Conservation (phyloP, 768 basidiomycete genomes). For the Coprinopsis cinerea region DNA sequence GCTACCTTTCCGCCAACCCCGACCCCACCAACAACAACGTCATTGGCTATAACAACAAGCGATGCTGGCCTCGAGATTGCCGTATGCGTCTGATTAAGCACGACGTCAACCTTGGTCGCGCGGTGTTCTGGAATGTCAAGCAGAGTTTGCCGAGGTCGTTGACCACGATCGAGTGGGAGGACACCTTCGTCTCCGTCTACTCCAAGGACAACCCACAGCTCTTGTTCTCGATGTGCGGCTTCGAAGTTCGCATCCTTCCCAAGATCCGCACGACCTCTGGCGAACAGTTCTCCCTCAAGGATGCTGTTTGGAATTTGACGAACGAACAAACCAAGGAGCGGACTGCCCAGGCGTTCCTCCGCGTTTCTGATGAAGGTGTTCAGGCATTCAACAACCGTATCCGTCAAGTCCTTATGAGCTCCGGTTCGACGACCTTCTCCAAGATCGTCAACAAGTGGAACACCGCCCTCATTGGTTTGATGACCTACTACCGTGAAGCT, state of each 20-base stretch:
- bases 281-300: conserved; percentile 95
- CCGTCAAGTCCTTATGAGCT: conserved; percentile 95
- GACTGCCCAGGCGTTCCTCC: conserved; percentile 95
- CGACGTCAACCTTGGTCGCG: conserved; percentile 96
- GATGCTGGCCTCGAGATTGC: conserved; percentile 99
- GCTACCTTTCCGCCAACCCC: conserved; percentile 94
- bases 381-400: conserved; percentile 98
- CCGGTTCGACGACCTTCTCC: conserved; percentile 96
- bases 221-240: conserved; percentile 98
- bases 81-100: conserved; percentile 99
- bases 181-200: conserved; percentile 95
- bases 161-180: conserved; percentile 99
- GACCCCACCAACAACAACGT: conserved; percentile 99
- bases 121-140: conserved; percentile 99
- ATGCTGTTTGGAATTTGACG: conserved; percentile 94
- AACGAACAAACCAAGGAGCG: conserved; percentile 97
- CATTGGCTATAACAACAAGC: conserved; percentile 98
- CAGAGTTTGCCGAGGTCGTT: conserved; percentile 91
- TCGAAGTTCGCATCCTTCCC: conserved; percentile 95
- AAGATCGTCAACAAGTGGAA: conserved; percentile 99
- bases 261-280: conserved; percentile 94
- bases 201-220: conserved; percentile 97
- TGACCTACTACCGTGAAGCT: conserved; percentile 98
- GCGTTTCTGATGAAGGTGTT: conserved; percentile 95
- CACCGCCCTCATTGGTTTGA: conserved; percentile 89